Evolutionary conservation across 805 yeast species (phyloP), one percentile per base, ranked within the genome.

Genomic region (Tetrapisispora taiwanensis): DNA sequence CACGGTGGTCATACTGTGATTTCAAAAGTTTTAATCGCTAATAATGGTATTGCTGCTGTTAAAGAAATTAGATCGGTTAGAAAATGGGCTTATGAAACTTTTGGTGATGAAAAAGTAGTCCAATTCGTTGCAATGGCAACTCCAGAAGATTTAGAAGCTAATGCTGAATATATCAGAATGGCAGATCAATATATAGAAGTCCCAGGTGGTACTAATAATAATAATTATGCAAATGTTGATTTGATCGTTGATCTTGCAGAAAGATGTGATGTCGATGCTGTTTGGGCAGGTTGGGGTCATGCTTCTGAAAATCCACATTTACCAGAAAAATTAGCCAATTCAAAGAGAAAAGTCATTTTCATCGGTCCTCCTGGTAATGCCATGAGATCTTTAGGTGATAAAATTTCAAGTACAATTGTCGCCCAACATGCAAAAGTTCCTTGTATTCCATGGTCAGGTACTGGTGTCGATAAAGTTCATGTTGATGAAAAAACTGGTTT

Each of bases 211-310:
- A 92, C 98, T 45, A 94, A 94, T 70, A 92, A 92, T 72, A 94
- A 92, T 68, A 92, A 92, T 68, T 89, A 89, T 63, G 99, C 99
- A 56, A 92, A 92, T 61, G 99, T 92, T 49, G 98, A 92, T 54
- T 73, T 92, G 49, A 92, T 92, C 65, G 97, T 92, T 39, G 99
- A 92, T 58, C 72, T 92, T 40, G 99, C 99, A 31, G 98, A 92
- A 70, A 83, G 97, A 71, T 83, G 95, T 36, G 78, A 86, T 52
- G 97, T 85, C 45, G 95, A 92, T 64, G 99, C 98, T 22, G 99
- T 92, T 46, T 92, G 99, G 99, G 99, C 99, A 30, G 99, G 99
- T 58, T 92, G 99, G 99, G 99, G 99, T 58, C 98, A 94, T 64
- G 99, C 99, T 26, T 86, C 96, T n/a, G 99, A 92, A 71, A 90